Conservation (phyloP, 1,284 basidiomycete genomes). For the Malassezia equina region DNA sequence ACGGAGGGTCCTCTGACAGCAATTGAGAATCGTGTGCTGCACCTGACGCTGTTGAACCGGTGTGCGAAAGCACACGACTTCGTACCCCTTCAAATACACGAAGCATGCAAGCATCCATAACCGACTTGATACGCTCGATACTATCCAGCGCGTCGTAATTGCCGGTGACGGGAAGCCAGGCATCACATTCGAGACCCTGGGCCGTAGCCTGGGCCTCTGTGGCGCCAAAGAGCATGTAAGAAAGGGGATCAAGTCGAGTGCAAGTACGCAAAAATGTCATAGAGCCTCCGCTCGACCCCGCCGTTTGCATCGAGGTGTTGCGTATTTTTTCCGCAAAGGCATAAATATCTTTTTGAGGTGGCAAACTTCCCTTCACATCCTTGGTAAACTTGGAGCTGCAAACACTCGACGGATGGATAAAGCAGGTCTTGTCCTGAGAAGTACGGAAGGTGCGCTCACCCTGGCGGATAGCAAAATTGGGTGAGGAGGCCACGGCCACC, state of each 20-base stretch:
- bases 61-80: neutral
- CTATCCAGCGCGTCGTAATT: constrained; percentile 65
- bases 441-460: constrained; percentile 67
- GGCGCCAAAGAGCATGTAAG: constrained; percentile 85
- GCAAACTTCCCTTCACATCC: constrained; percentile 36
- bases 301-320: constrained; percentile 56
- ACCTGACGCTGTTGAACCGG: neutral
- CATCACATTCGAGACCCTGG: constrained; percentile 61
- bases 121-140: constrained; percentile 67
- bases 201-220: constrained; percentile 57
- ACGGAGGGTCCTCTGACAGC: neutral
- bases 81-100: constrained; percentile 74
- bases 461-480: constrained; percentile 83
- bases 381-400: constrained; percentile 64
- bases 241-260: constrained; percentile 69
- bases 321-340: constrained; percentile 77
- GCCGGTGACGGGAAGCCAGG: constrained; percentile 79
- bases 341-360: constrained; percentile 60
- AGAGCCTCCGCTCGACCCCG: constrained; percentile 49
- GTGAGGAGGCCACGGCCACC: constrained; percentile 74
- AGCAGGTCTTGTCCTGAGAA: constrained; percentile 69
- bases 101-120: constrained; percentile 75
- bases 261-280: constrained; percentile 62
- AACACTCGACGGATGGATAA: constrained; percentile 78
- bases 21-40: neutral